Evolutionary conservation across 129 eudicot species (phyloP).

Genomic region (Daucus carota): DNA sequence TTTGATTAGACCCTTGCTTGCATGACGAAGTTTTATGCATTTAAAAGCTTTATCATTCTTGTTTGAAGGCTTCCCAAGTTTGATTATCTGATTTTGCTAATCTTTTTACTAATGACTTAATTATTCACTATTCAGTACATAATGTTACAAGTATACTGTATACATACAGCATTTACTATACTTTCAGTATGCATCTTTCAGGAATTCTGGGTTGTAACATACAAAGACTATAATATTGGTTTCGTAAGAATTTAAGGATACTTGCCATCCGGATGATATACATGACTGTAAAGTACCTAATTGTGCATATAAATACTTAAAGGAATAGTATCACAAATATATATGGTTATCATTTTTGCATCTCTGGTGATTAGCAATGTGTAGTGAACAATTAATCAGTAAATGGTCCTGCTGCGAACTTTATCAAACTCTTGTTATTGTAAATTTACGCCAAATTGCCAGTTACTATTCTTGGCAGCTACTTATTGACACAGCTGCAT

Average conservation of each 20-base stretch:
- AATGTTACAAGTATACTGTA: neutral
- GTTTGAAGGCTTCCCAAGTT: neutral
- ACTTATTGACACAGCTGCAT: neutral
- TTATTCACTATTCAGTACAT: neutral
- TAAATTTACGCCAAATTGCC: too few species aligned
- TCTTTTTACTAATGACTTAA: neutral
- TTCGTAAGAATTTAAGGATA: neutral
- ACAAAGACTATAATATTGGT: neutral
- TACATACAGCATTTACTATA: neutral
- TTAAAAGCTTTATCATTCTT: neutral
- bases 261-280: neutral
- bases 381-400: neutral
- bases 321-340: neutral
- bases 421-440: neutral
- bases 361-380: neutral
- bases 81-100: neutral
- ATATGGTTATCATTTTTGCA: neutral
- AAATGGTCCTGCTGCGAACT: neutral
- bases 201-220: neutral
- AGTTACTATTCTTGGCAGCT: neutral
- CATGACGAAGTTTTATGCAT: neutral
- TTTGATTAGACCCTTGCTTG: neutral
- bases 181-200: neutral
- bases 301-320: neutral
- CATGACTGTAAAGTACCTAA: neutral